Evolutionary conservation across 2,329 filamentous ascomycete species (phyloP).

Genomic region (Cryphonectria parasitica): DNA sequence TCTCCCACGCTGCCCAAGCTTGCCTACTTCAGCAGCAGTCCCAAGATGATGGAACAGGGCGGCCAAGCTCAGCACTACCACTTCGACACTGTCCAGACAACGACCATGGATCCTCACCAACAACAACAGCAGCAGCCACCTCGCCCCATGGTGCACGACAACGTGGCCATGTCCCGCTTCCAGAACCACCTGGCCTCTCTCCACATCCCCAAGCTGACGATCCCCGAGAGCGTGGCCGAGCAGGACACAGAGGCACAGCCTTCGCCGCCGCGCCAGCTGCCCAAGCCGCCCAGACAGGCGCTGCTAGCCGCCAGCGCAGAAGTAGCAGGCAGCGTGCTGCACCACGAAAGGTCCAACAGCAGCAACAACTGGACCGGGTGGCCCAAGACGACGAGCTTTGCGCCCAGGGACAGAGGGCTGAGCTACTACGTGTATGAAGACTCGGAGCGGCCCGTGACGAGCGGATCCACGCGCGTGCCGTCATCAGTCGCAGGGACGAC

Average conservation of each 20-base stretch:
- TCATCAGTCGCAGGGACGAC: constrained; percentile 24
- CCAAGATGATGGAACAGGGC: neutral
- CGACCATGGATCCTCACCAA: constrained; percentile 14
- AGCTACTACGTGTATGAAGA: constrained; percentile 27
- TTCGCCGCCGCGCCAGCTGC: constrained; percentile 28
- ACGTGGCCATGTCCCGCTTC: constrained; percentile 15
- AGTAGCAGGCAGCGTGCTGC: neutral
- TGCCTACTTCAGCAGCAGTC: constrained; percentile 8
- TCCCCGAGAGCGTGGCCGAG: constrained; percentile 23
- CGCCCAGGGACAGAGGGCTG: constrained; percentile 18
- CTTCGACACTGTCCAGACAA: neutral
- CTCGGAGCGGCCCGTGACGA: constrained; percentile 22
- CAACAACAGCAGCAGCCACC: constrained; percentile 5
- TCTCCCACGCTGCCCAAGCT: constrained; percentile 44
- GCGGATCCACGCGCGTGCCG: constrained; percentile 15
- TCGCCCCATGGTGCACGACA: constrained; percentile 4
- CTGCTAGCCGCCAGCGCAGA: constrained; percentile 22
- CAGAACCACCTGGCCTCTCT: constrained; percentile 21
- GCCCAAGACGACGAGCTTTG: constrained; percentile 1
- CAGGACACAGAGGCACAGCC: constrained; percentile 11
- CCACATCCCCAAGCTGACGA: constrained; percentile 5
- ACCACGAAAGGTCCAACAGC: neutral
- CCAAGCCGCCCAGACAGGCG: constrained; percentile 28
- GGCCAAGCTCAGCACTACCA: neutral
- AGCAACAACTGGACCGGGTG: constrained; percentile 1